A percentile compares a stretch with the other conserved stretches of the same genome.
Conservation (phyloP, 2,329 filamentous ascomycete genomes). For the Xylaria sp. region DNA sequence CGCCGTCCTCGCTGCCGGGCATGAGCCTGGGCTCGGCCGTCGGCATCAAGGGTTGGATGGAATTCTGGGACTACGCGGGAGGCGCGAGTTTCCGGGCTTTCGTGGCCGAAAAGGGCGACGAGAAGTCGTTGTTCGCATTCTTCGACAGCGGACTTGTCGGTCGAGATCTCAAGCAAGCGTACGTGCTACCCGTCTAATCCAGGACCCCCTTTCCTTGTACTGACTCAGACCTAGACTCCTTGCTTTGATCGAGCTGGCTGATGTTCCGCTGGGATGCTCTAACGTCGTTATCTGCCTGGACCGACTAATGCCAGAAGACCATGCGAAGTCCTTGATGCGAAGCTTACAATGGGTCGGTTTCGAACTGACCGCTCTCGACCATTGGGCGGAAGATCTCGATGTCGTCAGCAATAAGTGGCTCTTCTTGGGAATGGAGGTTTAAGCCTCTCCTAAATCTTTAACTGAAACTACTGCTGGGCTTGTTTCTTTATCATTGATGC, state of each 20-base stretch:
- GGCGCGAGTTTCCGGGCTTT: conserved; percentile 89
- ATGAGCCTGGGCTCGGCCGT: conserved; percentile 44
- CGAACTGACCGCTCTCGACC: conserved; percentile 80
- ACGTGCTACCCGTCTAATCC: conserved; percentile 46
- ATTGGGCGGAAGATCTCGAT: conserved; percentile 73
- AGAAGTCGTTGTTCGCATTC: conserved; percentile 86
- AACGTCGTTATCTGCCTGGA: conserved; percentile 85
- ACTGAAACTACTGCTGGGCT: not conserved
- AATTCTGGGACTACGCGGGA: conserved; percentile 86
- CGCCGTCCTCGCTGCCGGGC: conserved; percentile 48
- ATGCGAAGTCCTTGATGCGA: conserved; percentile 75
- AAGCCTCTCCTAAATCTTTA: conserved; percentile 13
- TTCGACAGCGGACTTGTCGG: conserved; percentile 78
- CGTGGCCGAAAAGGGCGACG: conserved; percentile 73
- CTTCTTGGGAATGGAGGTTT: conserved; percentile 89
- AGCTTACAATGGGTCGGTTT: conserved; percentile 96
- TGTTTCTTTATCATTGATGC: not conserved
- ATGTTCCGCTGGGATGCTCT: conserved; percentile 77
- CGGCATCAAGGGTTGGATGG: conserved; percentile 71
- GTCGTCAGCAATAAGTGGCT: conserved; percentile 83
- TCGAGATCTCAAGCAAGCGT: conserved; percentile 88
- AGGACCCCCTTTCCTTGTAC: conserved; percentile 35
- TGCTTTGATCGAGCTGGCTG: conserved; percentile 88
- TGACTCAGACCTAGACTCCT: conserved; percentile 71
- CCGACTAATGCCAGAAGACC: conserved; percentile 70